phyloP scores from a whole-genome alignment of 129 eudicot genomes.

The Artemisia argyi region DNA sequence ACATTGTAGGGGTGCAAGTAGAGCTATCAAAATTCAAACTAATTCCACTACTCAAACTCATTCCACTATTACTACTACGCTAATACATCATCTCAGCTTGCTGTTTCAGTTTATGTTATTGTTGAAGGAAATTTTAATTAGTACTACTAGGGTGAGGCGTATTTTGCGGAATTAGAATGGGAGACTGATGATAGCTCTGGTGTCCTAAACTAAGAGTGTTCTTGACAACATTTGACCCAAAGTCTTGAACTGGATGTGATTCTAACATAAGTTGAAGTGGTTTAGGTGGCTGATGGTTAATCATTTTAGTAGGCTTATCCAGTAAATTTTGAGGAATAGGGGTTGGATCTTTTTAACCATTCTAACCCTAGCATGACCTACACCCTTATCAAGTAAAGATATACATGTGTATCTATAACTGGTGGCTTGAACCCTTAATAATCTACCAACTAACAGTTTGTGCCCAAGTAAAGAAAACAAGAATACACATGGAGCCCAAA shows the following conservation, averaged over 20 bases:
- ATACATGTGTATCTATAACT: no score
- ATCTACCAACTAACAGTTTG: slow-evolving; percentile 1
- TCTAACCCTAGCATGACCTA: slow-evolving; percentile 93
- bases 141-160: slow-evolving; percentile 25
- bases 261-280: slow-evolving; percentile 53
- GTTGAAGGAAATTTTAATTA: slow-evolving; percentile 51
- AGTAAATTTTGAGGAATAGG: slow-evolving; percentile 58
- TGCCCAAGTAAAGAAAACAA: not conserved
- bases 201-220: slow-evolving; percentile 53
- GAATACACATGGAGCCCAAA: not conserved
- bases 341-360: slow-evolving; percentile 49
- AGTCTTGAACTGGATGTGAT: slow-evolving; percentile 48
- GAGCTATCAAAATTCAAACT: slow-evolving; percentile 86
- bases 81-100: slow-evolving; percentile 78
- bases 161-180: slow-evolving; percentile 47
- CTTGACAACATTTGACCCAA: slow-evolving; percentile 52
- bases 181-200: slow-evolving; percentile 33
- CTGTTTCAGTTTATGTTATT: slow-evolving; percentile 49
- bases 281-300: slow-evolving; percentile 28
- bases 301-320: slow-evolving; percentile 40
- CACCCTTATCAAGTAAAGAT: slow-evolving; percentile 61
- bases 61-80: slow-evolving; percentile 70
- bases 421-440: no score
- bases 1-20: slow-evolving; percentile 86
- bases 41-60: slow-evolving; percentile 80